These are phyloP conservation scores for Climacium dendroides DNA, from an alignment of 225 moss, liverwort and hornwort species.

Conservation along the genomic window DNA sequence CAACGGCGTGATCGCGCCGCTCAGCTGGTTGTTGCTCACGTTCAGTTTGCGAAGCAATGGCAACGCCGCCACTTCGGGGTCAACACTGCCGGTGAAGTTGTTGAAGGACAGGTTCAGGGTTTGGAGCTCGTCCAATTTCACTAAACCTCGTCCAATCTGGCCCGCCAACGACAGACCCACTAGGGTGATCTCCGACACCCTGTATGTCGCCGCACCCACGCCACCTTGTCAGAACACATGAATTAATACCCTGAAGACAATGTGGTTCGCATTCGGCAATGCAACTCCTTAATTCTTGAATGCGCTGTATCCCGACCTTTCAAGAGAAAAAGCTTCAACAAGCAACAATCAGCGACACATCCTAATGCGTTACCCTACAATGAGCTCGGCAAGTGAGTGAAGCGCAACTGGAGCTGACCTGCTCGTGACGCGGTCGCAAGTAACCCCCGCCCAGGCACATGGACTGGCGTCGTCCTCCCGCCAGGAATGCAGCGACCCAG, in stretches of 20 bases:
- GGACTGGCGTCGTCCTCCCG: conserved; percentile 72
- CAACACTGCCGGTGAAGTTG: conserved; percentile 62
- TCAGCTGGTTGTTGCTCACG: conserved; percentile 73
- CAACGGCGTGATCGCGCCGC: conserved; percentile 44
- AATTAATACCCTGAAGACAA: neutral
- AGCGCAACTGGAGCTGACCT: conserved; percentile 15
- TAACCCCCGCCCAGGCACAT: conserved; percentile 70
- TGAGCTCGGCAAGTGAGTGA: neutral
- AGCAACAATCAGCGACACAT: neutral
- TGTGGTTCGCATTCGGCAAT: neutral
- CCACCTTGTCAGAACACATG: neutral
- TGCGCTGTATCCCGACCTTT: neutral
- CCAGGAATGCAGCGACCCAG: conserved; percentile 58
- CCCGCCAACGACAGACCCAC: conserved; percentile 67
- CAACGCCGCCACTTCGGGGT: conserved; percentile 52
- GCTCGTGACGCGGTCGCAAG: conserved; percentile 46
- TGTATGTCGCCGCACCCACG: neutral
- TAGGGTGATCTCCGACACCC: conserved; percentile 65
- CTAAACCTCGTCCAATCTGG: conserved; percentile 67
- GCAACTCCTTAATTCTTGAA: neutral
- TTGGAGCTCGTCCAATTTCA: conserved; percentile 73
- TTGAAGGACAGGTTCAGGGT: conserved; percentile 54
- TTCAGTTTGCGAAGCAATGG: conserved; percentile 45
- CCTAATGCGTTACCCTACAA: neutral
- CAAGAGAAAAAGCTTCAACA: neutral